Evolutionary conservation across 1,284 basidiomycete genomes (phyloP), one percentile per base, ranked within the genome.

Genomic region (Tilletia indica): DNA sequence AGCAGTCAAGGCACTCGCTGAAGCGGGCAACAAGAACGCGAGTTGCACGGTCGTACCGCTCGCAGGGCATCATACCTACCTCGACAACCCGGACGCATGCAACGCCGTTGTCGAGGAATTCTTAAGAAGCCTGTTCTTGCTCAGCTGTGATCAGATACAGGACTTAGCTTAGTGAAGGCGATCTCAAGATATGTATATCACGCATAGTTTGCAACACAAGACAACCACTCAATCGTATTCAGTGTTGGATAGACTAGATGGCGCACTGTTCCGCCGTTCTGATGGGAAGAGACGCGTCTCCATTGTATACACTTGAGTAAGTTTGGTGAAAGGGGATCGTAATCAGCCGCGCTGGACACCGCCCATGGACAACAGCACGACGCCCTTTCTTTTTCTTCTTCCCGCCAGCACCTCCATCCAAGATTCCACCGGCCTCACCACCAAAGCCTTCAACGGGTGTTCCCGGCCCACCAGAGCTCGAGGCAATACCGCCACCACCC

Each of bases 61-160:
- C 69, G 75, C 79, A 21, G 82, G 82, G 0, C 82, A 83, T 56
- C 80, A 83, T 68, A 70, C 83, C 58, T 82, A 82, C 71, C 71
- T 83, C 11, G 82, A 83, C 70, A 82, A 82, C 66, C 73, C 81
- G 8, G 36, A 31, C 2, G 58, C 42, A 5, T 66, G 67, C n/a
- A 64, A 64, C 38, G 9, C 9, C 4, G 61, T 64, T 6, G 61
- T 64, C 36, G 61, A 64, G 5, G 61, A 19, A 1, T 64, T 64
- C 11, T 39, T 64, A 31, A 31, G 58, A 25, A 36, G 51, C 51
- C 51, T 8, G 1, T 54, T 19, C 19, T 14, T 14, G 42, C 42
- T 14, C 42, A 14, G 9, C 42, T 45, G 42, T 45, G 42, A 45
- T 8, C 6, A 45, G 14, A 9, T 45, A 45, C 0, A 14, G 42